A percentile compares a stretch with the other conserved stretches of the same genome.
Conservation (phyloP, 257 asterid genomes). For the Mitragyna speciosa region DNA sequence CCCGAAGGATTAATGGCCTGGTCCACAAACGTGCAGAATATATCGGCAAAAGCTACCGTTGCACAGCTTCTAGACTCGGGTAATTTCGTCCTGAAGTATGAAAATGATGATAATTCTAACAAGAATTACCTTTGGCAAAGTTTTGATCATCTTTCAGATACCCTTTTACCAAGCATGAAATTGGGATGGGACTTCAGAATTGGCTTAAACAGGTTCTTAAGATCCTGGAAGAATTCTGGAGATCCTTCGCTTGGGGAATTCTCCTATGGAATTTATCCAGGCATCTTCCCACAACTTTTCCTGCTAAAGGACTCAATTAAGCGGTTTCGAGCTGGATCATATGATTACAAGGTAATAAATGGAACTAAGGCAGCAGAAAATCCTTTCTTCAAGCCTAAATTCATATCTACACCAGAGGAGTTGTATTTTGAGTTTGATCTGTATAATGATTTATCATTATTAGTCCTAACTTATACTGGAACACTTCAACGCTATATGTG, state of each 20-base stretch:
- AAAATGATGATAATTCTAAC: too few species aligned
- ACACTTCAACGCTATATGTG: neutral
- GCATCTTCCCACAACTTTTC: neutral
- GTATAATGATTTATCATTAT: neutral
- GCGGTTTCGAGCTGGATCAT: constrained; percentile 62
- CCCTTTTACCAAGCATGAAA: constrained; percentile 72
- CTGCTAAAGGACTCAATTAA: neutral
- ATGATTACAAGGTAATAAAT: constrained; percentile 71
- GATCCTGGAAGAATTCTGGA: constrained; percentile 55
- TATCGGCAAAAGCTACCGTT: neutral
- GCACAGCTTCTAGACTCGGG: constrained; percentile 33
- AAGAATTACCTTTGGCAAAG: constrained; percentile 55
- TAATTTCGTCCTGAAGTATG: constrained; percentile 37
- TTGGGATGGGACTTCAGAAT: constrained; percentile 65
- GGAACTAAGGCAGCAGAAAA: constrained; percentile 55
- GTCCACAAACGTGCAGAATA: neutral
- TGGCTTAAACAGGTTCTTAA: constrained; percentile 50
- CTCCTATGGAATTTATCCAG: constrained; percentile 33
- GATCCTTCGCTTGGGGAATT: constrained; percentile 66
- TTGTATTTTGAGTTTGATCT: constrained; percentile 23
- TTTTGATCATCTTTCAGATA: constrained; percentile 68
- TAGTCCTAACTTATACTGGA: neutral
- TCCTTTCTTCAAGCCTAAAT: constrained; percentile 28
- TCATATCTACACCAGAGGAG: constrained; percentile 32
- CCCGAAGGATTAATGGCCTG: neutral